phyloP scores from a whole-genome alignment of 345 rosid species.

The Sisymbrium irio region DNA sequence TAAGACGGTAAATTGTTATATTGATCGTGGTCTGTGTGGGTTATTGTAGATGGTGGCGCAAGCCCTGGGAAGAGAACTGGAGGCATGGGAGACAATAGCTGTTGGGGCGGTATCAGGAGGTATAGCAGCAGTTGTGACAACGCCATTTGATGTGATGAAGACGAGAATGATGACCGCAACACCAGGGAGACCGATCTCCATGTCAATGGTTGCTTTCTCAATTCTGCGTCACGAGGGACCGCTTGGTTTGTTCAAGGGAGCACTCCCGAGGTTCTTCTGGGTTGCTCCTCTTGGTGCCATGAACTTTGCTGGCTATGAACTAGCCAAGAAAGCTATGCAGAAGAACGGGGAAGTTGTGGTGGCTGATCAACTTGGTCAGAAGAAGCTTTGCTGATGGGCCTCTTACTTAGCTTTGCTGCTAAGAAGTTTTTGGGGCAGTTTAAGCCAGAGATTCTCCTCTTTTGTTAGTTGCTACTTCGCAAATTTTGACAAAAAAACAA shows the following conservation, averaged over 20 bases:
- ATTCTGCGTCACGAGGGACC: slow-evolving; percentile 91
- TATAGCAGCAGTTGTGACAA: slow-evolving; percentile 79
- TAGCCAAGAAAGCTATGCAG: slow-evolving; percentile 81
- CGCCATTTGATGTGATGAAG: slow-evolving; percentile 98
- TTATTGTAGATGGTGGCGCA: slow-evolving; percentile 62
- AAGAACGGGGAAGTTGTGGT: slow-evolving; percentile 49
- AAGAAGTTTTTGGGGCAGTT: slow-evolving; percentile 28
- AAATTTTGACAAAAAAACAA: slow-evolving; percentile 28
- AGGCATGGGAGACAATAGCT: slow-evolving; percentile 83
- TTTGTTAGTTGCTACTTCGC: slow-evolving; percentile 31
- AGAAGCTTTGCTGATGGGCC: slow-evolving; percentile 31
- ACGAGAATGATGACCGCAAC: slow-evolving; percentile 99
- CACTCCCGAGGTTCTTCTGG: slow-evolving; percentile 95
- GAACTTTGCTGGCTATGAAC: slow-evolving; percentile 99
- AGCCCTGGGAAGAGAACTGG: slow-evolving; percentile 73
- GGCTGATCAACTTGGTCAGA: slow-evolving; percentile 23
- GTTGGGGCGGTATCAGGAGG: slow-evolving; percentile 98
- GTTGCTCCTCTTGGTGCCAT: slow-evolving; percentile 99
- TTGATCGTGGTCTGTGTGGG: neutral
- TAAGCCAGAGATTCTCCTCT: slow-evolving; percentile 22
- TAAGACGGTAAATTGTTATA: neutral
- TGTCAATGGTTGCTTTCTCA: slow-evolving; percentile 70
- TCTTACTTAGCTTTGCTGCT: slow-evolving; percentile 29
- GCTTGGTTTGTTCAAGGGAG: slow-evolving; percentile 92
- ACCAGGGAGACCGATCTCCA: slow-evolving; percentile 68